Conservation (phyloP, 2,329 filamentous ascomycete genomes). For the Sclerotinia minor region DNA sequence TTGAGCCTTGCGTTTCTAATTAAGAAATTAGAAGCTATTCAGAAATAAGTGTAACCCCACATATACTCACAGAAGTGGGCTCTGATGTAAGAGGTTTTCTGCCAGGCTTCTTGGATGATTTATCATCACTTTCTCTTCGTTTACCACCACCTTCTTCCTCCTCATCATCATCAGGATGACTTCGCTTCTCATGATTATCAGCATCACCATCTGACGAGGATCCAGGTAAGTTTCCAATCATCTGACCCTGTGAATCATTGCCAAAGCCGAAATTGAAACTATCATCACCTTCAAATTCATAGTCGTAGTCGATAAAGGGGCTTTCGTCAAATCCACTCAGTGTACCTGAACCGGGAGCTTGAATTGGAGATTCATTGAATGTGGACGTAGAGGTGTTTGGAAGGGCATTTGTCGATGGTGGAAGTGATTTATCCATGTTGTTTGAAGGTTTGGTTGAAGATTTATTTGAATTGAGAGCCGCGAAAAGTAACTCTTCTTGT, state of each 20-base stretch:
- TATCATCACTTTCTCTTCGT: conserved; percentile 74
- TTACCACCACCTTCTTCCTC: conserved; percentile 70
- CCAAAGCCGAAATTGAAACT: conserved; percentile 63
- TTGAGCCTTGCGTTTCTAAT: conserved; percentile 90
- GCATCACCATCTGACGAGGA: conserved; percentile 43
- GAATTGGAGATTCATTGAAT: conserved; percentile 51
- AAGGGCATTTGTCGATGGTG: conserved; percentile 43
- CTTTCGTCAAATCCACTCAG: conserved; percentile 66
- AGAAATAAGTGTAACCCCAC: conserved; percentile 36
- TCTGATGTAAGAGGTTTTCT: conserved; percentile 94
- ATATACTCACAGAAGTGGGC: conserved; percentile 80
- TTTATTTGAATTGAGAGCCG: conserved; percentile 71
- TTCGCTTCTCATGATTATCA: conserved; percentile 68
- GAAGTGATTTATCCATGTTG: conserved; percentile 34
- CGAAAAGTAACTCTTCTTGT: conserved; percentile 74
- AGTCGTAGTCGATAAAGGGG: conserved; percentile 80
- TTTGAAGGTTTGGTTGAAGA: conserved; percentile 53
- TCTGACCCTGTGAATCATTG: conserved; percentile 57
- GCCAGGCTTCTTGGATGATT: conserved; percentile 90
- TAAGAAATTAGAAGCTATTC: conserved; percentile 31
- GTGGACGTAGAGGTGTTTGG: conserved; percentile 51
- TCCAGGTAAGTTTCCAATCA: conserved; percentile 76
- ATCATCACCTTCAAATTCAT: conserved; percentile 71
- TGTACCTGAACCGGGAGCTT: conserved; percentile 48
- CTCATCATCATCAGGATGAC: conserved; percentile 67